Conservation (phyloP, 306 rosid species). For the Cucumis cinereus region DNA sequence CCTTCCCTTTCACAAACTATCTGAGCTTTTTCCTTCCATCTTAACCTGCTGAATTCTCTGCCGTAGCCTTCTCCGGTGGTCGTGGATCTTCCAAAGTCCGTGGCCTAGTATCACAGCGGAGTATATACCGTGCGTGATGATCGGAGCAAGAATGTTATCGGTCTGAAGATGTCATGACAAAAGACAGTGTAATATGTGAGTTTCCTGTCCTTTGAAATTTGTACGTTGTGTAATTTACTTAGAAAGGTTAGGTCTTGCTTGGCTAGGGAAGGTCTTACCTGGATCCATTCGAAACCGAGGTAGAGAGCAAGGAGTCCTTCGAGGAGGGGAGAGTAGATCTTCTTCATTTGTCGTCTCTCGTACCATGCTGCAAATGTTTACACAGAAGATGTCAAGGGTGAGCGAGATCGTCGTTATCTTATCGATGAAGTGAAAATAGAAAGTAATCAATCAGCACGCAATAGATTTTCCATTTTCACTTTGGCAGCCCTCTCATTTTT, state of each 20-base stretch:
- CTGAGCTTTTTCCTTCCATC: conserved; percentile 29
- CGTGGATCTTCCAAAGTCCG: conserved; percentile 90
- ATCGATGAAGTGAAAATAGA: neutral
- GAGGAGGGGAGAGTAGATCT: conserved; percentile 86
- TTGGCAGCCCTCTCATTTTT: neutral
- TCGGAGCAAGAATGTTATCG: conserved; percentile 81
- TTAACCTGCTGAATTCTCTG: conserved; percentile 69
- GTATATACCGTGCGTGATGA: conserved; percentile 87
- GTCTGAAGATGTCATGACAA: conserved; percentile 28
- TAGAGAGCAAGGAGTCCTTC: conserved; percentile 93
- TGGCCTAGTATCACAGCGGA: conserved; percentile 86
- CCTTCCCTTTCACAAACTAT: conserved; percentile 16
- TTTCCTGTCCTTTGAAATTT: conserved; percentile 2
- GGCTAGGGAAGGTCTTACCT: conserved; percentile 25
- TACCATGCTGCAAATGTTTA: conserved; percentile 67
- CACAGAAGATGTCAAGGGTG: neutral
- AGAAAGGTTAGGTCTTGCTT: neutral
- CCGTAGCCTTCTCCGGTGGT: conserved; percentile 63
- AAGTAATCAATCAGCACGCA: too few relatives aligned
- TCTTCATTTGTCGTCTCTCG: conserved; percentile 78
- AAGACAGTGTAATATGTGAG: neutral
- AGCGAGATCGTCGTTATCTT: neutral
- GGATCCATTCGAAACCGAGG: conserved; percentile 94
- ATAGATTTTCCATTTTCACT: neutral
- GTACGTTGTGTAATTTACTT: neutral